These are phyloP conservation scores for Grifola frondosa DNA, from an alignment of 1,284 basidiomycete genomes.

Conservation along the genomic window DNA sequence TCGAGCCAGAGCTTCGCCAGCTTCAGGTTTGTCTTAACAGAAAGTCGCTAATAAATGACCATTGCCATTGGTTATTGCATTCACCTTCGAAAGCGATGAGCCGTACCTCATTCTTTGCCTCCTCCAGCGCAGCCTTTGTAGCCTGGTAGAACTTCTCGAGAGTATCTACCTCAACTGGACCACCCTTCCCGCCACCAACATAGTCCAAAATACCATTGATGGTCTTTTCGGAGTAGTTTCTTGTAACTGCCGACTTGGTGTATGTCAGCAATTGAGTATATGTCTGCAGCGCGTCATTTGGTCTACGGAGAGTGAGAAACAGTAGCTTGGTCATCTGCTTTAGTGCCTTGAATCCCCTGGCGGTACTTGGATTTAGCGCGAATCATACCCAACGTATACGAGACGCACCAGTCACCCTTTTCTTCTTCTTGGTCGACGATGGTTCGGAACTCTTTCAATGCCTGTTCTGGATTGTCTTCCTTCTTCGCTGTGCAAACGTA, in stretches of 20 bases:
- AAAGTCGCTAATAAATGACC: slow-evolving; percentile 65
- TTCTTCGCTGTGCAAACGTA: slow-evolving; percentile 70
- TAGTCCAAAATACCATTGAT: slow-evolving; percentile 99
- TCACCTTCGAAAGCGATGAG: background rate
- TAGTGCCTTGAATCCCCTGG: slow-evolving; percentile 97
- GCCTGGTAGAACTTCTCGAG: slow-evolving; percentile 95
- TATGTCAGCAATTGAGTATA: slow-evolving; percentile 88
- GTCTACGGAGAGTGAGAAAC: slow-evolving; percentile 77
- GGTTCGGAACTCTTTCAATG: slow-evolving; percentile 81
- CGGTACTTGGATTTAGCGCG: background rate
- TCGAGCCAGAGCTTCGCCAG: slow-evolving; percentile 97
- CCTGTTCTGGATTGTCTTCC: slow-evolving; percentile 87
- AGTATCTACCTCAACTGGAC: slow-evolving; percentile 80
- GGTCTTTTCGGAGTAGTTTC: slow-evolving; percentile 94
- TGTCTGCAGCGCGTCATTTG: slow-evolving; percentile 82
- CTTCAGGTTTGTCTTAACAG: slow-evolving; percentile 95
- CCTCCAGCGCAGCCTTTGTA: slow-evolving; percentile 86
- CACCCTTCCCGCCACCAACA: slow-evolving; percentile 89
- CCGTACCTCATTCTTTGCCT: slow-evolving; percentile 92
- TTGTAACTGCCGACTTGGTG: slow-evolving; percentile 89
- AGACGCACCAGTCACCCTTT: slow-evolving; percentile 85
- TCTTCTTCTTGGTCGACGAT: slow-evolving; percentile 90
- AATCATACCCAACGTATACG: background rate
- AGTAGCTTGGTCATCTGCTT: slow-evolving; percentile 98
- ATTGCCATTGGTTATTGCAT: background rate